Evolutionary conservation across 805 yeast genomes (phyloP), one percentile per base, ranked within the genome.

Genomic region (Starmerella apicola): DNA sequence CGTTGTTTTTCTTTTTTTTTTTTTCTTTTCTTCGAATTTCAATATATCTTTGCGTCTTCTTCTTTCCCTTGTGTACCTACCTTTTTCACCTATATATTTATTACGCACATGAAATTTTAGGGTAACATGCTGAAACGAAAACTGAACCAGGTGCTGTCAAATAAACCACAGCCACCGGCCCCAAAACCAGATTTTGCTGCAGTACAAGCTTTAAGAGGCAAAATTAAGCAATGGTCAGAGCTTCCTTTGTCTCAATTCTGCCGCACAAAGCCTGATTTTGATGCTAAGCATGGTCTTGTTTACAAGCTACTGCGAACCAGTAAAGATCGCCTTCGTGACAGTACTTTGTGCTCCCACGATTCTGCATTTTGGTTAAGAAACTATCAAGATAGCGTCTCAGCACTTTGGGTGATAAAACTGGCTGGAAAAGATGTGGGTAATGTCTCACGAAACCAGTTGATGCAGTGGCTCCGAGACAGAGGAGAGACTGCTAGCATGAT

Each of bases 241-340:
- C 22, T 45, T 21, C 46, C 44, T 8, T 32, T 51, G 15, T 3
- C 43, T 6, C 41, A 39, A 15, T 43, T 51, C 32, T 44, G 49
- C 38, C 37, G 43, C 16, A 32, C 39, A 3, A 32, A 26, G 22
- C 37, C 50, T 3, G 28, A 20, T 10, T 52, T 52, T 28, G 44
- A 52, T 32, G 26, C 36, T 32, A 41, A 42, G 16, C 56, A 52
- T 32, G 56, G 56, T 23, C 46, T 51, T 8, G 54, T 48, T 1
- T 44, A 42, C 40, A 51, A 50, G 21, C 24, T 48, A 29, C 45
- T 52, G 40, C 40, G 43, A 19, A 51, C 54, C 3, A 22, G 28
- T 15, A 41, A 42, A 4, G 19, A 37, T 15, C 29, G 56, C 15
- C 44, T 51, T 22, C 20, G 19, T 3, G 47, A 52, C 41, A 46